Evolutionary conservation across 1,284 basidiomycete species (phyloP), one percentile per base, ranked within the genome.

Genomic region (Heimioporus punctisporus): DNA sequence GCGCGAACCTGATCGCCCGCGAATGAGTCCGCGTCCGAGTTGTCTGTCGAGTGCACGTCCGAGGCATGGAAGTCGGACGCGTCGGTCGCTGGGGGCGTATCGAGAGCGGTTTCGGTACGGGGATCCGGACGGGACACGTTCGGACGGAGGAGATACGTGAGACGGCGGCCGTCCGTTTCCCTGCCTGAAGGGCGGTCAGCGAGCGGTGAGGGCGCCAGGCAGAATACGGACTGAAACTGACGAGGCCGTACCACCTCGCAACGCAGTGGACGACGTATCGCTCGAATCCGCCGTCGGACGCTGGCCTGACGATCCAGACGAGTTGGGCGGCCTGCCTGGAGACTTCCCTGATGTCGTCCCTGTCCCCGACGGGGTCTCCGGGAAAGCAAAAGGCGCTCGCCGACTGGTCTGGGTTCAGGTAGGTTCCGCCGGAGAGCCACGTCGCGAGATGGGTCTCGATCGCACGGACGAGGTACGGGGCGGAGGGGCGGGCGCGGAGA

Each of bases 181-280:
- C 88, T 92, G 72, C 90, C 90, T 92, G 57, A 46, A 19, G 25
- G 56, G 45, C 19, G n/a, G 46, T 48, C 45, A 54, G 41, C 12
- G 40, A 21, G 30, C 6, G 50, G 50, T n/a, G 34, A 39, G 47
- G 12, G 43, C 49, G 17, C 4, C 11, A n/a, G 23, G 9, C n/a
- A n/a, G 60, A 37, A 23, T n/a, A 79, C 89, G 64, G 68, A 90
- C 90, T 92, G 76, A 85, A 93, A 70, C 86, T 89, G 59, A 92
- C 85, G 51, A 92, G 71, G 54, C 84, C 84, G 66, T 92, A 83
- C 70, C 88, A 92, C 39, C 90, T 77, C 45, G 90, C 89, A 57
- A 88, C 86, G 60, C 90, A 92, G 60, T 93, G 90, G 9, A 92
- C 83, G 46, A 92, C 80, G 63, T 90, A 92, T 37, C 90, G 76